These are phyloP conservation scores for Suillus bovinus DNA, from an alignment of 768 basidiomycete species.

Conservation along the genomic window DNA sequence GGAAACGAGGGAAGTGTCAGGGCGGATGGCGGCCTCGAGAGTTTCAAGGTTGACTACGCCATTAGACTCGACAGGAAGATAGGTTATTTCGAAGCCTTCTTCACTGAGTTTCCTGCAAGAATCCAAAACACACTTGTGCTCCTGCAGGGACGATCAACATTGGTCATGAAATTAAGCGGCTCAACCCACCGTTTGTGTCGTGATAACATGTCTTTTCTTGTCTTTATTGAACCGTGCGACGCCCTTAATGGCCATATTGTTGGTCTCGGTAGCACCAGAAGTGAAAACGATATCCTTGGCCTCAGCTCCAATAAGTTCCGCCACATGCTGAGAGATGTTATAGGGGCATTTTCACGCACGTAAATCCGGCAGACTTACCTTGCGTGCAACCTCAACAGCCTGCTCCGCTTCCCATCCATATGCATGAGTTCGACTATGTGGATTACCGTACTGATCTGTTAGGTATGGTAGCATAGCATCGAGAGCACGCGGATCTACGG, in stretches of 20 bases:
- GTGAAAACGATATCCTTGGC: slow-evolving; percentile 97
- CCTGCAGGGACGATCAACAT: slow-evolving; percentile 44
- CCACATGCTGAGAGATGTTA: slow-evolving; percentile 63
- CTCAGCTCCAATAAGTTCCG: slow-evolving; percentile 91
- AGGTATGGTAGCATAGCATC: slow-evolving; percentile 96
- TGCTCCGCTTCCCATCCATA: slow-evolving; percentile 99
- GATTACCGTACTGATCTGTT: slow-evolving; percentile 96
- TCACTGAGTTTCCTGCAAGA: slow-evolving; percentile 94
- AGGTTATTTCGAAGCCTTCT: slow-evolving; percentile 97
- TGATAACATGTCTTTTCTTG: slow-evolving; percentile 92
- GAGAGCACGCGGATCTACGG: slow-evolving; percentile 93
- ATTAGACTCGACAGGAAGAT: slow-evolving; percentile 89
- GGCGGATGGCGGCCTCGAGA: slow-evolving; percentile 86
- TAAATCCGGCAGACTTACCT: slow-evolving; percentile 45
- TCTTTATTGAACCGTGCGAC: slow-evolving; percentile 94
- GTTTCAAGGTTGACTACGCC: slow-evolving; percentile 79
- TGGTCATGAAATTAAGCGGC: background rate
- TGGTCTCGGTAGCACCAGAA: slow-evolving; percentile 96
- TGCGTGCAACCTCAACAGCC: slow-evolving; percentile 89
- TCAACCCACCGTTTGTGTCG: slow-evolving; percentile 81
- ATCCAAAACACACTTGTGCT: slow-evolving; percentile 99
- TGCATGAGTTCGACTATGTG: slow-evolving; percentile 96
- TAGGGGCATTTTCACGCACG: slow-evolving; percentile 2
- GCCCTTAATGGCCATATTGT: slow-evolving; percentile 97
- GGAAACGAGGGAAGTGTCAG: slow-evolving; percentile 91